These are phyloP conservation scores for Macadamia integrifolia DNA, from an alignment of 164 flowering plant species.

Conservation along the genomic window DNA sequence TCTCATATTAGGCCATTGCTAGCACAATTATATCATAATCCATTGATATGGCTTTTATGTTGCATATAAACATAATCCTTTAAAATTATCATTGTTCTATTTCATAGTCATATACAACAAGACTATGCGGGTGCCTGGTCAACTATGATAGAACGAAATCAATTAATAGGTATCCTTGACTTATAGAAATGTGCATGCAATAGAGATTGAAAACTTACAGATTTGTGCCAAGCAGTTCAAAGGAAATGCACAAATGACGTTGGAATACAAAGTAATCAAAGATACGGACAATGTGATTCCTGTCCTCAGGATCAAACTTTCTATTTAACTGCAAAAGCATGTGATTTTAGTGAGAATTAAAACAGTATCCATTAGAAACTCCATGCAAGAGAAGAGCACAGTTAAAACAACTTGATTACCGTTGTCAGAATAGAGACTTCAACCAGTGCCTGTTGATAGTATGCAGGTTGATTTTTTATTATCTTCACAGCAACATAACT, in stretches of 20 bases:
- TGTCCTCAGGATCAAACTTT: constrained; percentile 93
- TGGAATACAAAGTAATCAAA: constrained; percentile 83
- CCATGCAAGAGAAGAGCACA: constrained; percentile 1
- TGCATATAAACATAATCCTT: too few relatives aligned
- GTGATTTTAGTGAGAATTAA: background rate
- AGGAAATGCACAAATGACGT: constrained; percentile 88
- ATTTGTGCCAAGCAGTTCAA: constrained; percentile 89
- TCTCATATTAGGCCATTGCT: too few relatives aligned
- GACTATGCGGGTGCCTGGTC: too few relatives aligned
- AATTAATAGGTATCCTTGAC: background rate
- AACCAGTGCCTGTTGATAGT: constrained; percentile 95
- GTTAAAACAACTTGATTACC: constrained; percentile 32
- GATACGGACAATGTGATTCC: constrained; percentile 95
- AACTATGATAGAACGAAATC: too few relatives aligned
- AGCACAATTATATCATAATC: too few relatives aligned
- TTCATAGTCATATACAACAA: too few relatives aligned
- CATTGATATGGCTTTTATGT: too few relatives aligned
- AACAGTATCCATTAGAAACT: background rate
- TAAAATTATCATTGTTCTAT: too few relatives aligned
- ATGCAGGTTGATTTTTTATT: constrained; percentile 94
- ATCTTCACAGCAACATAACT: constrained; percentile 90
- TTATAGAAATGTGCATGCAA: background rate
- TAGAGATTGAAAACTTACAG: constrained; percentile 52
- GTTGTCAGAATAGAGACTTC: constrained; percentile 84
- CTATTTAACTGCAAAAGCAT: constrained; percentile 63